Conservation (phyloP, 768 basidiomycete genomes). For the Tulasnella sp. region DNA sequence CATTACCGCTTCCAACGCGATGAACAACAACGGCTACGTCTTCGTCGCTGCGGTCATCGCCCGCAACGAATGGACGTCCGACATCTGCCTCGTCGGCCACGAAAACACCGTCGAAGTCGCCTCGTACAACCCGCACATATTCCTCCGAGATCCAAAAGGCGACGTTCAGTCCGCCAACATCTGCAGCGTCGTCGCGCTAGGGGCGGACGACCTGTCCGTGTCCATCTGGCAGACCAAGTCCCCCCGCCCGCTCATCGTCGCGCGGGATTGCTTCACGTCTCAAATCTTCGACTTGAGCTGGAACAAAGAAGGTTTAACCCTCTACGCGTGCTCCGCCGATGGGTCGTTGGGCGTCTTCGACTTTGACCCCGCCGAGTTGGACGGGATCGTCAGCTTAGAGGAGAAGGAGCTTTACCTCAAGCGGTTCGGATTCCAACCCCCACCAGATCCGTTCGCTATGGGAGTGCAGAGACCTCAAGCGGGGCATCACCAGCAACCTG, state of each 20-base stretch:
- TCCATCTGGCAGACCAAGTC: conserved; percentile 96
- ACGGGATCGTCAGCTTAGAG: conserved; percentile 62
- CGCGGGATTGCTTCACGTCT: conserved; percentile 87
- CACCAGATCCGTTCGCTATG: conserved; percentile 19
- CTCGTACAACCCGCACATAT: conserved; percentile 89
- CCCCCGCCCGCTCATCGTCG: conserved; percentile 81
- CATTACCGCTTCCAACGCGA: conserved; percentile 94
- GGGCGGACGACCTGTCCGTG: conserved; percentile 85
- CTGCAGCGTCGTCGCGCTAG: conserved; percentile 85
- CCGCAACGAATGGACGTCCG: conserved; percentile 76
- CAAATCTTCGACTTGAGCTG: conserved; percentile 94
- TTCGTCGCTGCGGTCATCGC: conserved; percentile 96
- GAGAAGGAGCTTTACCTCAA: conserved; percentile 71
- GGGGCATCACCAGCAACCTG: neutral
- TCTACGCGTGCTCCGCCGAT: conserved; percentile 93
- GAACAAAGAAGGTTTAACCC: conserved; percentile 78
- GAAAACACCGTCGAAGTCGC: conserved; percentile 96
- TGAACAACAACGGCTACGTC: conserved; percentile 90
- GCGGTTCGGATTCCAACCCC: conserved; percentile 64
- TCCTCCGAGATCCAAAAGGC: conserved; percentile 58
- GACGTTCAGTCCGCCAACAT: conserved; percentile 72
- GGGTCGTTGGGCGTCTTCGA: conserved; percentile 84
- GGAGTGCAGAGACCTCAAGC: neutral
- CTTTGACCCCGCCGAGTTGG: conserved; percentile 63
- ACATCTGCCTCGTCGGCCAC: conserved; percentile 92